Evolutionary conservation across 2,329 filamentous ascomycete genomes (phyloP).

Genomic region (Stemphylium lycopersici): DNA sequence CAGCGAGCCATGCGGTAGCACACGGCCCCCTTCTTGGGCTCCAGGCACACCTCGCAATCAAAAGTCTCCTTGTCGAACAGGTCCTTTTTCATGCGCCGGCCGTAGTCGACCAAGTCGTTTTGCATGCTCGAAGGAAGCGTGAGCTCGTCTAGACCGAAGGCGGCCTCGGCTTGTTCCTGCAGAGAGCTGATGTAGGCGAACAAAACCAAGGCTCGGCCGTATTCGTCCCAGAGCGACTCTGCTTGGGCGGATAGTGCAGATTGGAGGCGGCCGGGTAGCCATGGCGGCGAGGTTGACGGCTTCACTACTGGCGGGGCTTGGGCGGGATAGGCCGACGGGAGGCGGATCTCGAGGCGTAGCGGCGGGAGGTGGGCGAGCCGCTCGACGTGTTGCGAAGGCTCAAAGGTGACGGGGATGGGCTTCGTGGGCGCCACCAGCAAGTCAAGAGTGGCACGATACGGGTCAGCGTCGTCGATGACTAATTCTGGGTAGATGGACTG

Average conservation of each 20-base stretch:
- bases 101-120: constrained; percentile 76
- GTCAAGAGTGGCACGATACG: constrained; percentile 58
- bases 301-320: constrained; percentile 57
- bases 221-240: constrained; percentile 64
- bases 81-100: constrained; percentile 73
- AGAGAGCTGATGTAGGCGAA: constrained; percentile 67
- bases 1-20: constrained; percentile 86
- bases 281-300: constrained; percentile 57
- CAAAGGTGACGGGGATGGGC: constrained; percentile 51
- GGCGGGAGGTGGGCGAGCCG: constrained; percentile 63
- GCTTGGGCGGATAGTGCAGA: constrained; percentile 56
- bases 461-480: constrained; percentile 52
- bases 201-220: constrained; percentile 61
- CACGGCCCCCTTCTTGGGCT: constrained; percentile 83
- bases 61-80: constrained; percentile 86
- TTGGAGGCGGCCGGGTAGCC: constrained; percentile 58
- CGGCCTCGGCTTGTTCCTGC: constrained; percentile 62
- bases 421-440: constrained; percentile 61
- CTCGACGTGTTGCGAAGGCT: constrained; percentile 49
- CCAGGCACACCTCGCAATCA: constrained; percentile 85
- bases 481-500: constrained; percentile 69
- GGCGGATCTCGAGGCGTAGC: constrained; percentile 58
- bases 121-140: constrained; percentile 60
- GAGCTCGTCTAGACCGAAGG: constrained; percentile 60
- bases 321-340: constrained; percentile 64